phyloP scores from a whole-genome alignment of 148 eudicot species.

The Selenicereus undatus region DNA sequence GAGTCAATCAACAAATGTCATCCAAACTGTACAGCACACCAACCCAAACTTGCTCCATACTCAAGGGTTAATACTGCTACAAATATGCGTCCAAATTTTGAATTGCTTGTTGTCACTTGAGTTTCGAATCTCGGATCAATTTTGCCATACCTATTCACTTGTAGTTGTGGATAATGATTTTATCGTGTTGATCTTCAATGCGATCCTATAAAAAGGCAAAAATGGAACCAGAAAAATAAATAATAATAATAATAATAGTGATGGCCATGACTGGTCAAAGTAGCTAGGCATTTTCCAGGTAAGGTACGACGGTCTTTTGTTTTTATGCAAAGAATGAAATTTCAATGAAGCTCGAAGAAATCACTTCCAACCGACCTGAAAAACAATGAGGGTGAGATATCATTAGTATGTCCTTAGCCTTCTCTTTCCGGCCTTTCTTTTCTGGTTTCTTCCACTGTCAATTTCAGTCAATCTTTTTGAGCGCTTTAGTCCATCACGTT shows the following conservation, averaged over 20 bases:
- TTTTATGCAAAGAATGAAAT: too few species aligned
- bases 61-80: too few species aligned
- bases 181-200: neutral
- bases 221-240: too few species aligned
- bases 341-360: neutral
- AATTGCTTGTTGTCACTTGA: too few species aligned
- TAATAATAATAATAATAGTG: too few species aligned
- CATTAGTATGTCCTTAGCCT: neutral
- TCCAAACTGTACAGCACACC: too few species aligned
- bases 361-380: neutral
- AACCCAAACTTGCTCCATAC: too few species aligned
- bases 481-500: neutral
- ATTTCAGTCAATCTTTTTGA: neutral
- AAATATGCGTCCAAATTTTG: too few species aligned
- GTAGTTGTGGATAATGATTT: neutral
- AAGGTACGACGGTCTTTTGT: neutral
- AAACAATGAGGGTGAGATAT: too few species aligned
- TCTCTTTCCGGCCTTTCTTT: neutral
- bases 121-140: too few species aligned
- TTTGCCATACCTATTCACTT: neutral
- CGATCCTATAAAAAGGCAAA: neutral
- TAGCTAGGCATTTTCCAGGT: neutral
- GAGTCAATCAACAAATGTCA: too few species aligned
- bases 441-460: neutral
- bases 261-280: neutral